Evolutionary conservation across 257 asterid genomes (phyloP).

Genomic region (Penstemon eatonii): DNA sequence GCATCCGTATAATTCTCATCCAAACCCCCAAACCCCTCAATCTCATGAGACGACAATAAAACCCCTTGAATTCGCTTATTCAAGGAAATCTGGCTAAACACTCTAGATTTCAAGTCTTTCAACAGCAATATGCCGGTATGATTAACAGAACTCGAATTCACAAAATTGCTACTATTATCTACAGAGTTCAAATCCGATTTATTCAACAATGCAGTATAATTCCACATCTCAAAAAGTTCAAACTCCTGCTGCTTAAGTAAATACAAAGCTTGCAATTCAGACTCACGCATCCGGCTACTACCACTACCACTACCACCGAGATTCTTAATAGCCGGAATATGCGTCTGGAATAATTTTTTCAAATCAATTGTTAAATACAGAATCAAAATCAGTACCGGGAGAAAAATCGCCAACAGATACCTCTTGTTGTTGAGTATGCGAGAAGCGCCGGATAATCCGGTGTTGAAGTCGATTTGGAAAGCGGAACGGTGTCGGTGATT

Average conservation of each 20-base stretch:
- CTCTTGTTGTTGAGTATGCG: conserved; percentile 47
- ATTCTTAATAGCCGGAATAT: conserved; percentile 38
- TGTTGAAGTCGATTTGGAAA: conserved; percentile 41
- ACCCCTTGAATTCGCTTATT: conserved; percentile 72
- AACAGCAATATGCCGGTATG: conserved; percentile 19
- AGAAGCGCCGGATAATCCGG: conserved; percentile 32
- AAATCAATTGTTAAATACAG: conserved; percentile 64
- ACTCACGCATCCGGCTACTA: conserved; percentile 62
- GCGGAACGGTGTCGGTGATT: conserved; percentile 30
- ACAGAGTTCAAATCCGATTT: too few relatives aligned
- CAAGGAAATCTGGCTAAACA: conserved; percentile 64
- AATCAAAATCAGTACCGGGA: conserved; percentile 54
- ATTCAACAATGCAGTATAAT: conserved; percentile 43
- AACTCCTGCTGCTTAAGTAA: conserved; percentile 76
- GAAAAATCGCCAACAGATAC: conserved; percentile 54
- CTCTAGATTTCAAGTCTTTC: conserved; percentile 54
- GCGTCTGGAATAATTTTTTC: conserved; percentile 48
- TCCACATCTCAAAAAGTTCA: conserved; percentile 72
- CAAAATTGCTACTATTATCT: background rate
- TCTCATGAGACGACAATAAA: conserved; percentile 68
- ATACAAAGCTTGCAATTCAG: conserved; percentile 71
- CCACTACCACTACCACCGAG: conserved; percentile 24
- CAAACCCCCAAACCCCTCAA: conserved; percentile 34
- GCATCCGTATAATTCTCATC: conserved; percentile 50
- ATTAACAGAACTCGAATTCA: conserved; percentile 29